Evolutionary conservation across 2,329 filamentous ascomycete species (phyloP), one percentile per base, ranked within the genome.

Genomic region (Lachnellula suecica): DNA sequence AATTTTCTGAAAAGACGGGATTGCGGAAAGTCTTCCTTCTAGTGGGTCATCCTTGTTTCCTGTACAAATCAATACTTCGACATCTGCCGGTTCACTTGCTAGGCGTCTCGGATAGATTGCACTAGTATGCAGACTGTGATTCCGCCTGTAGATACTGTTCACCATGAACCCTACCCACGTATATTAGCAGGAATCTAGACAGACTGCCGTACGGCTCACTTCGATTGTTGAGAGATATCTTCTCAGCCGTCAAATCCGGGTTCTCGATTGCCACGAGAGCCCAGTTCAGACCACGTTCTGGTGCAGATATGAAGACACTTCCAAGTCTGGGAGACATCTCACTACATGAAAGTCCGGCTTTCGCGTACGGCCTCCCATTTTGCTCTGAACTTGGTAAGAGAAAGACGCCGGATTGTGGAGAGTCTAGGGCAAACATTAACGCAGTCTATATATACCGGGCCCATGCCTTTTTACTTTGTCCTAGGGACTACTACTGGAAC

Each of bases 61-160:
- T 34, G 51, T 47, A 37, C 51, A 50, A 25, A 53, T 53, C n/a
- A 53, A 37, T 15, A 53, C 51, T 22, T 53, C 47, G n/a, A 47
- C 37, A 24, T 53, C 42, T 17, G 42, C 23, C 19, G 51, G 47
- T 37, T 42, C 27, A n/a, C 35, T 23, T 31, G 51, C 46, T 34
- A 53, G 20, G 6, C 43, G 47, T 31, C 40, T 53, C 17, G 51
- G 51, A 38, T 53, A 47, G 10, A 53, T 43, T 17, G 37, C 37
- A 17, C 19, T 40, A 17, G 37, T 40, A 20, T 40, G 37, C 9
- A 40, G 19, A 17, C 37, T 40, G 17, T 40, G 37, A 40, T 40
- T 22, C 10, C 3, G 17, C 17, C 37, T 17, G 37, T 40, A 40
- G 17, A 40, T 19, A 20, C 37, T 40, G 9, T 40, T 40, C 17